phyloP scores from a whole-genome alignment of 306 rosid genomes.

The Sicyos edulis region DNA sequence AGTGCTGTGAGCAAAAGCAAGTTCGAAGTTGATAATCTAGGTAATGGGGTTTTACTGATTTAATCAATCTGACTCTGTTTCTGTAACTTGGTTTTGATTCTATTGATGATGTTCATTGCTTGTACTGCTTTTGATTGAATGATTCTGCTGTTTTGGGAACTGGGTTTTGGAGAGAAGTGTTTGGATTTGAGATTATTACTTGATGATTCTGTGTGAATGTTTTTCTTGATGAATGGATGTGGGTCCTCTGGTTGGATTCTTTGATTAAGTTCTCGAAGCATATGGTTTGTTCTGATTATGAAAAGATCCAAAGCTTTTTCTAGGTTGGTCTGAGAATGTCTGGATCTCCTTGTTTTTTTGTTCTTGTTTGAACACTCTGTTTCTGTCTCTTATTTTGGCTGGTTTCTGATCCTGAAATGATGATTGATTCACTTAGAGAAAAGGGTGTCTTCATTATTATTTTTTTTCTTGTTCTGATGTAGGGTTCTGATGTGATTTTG shows the following conservation, averaged over 20 bases:
- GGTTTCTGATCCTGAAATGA: background rate
- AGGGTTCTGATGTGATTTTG: slow-evolving; percentile 10
- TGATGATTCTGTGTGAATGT: slow-evolving; percentile 23
- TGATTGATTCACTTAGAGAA: background rate
- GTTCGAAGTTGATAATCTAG: slow-evolving; percentile 70
- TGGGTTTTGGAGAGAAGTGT: slow-evolving; percentile 23
- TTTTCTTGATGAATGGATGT: slow-evolving; percentile 46
- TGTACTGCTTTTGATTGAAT: background rate
- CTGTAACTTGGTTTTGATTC: background rate
- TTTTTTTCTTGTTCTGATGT: slow-evolving; percentile 17
- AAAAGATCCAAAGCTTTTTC: slow-evolving; percentile 47
- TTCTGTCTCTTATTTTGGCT: slow-evolving; percentile 13
- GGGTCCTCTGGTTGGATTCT: slow-evolving; percentile 71
- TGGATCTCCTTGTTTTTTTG: slow-evolving; percentile 50
- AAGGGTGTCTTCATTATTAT: background rate
- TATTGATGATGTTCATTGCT: background rate
- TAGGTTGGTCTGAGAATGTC: slow-evolving; percentile 45
- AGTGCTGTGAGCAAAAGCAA: slow-evolving; percentile 72
- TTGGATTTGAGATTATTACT: slow-evolving; percentile 18
- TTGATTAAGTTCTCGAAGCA: slow-evolving; percentile 39
- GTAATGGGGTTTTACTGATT: slow-evolving; percentile 31
- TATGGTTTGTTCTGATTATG: slow-evolving; percentile 44
- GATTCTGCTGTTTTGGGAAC: slow-evolving; percentile 8
- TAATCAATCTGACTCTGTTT: background rate
- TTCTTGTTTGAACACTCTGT: slow-evolving; percentile 31